A percentile compares a stretch with the other conserved stretches of the same genome.
Evolutionary conservation across 228 moss, liverwort and hornwort species (phyloP).

Genomic region (Sphagnum fallax): DNA sequence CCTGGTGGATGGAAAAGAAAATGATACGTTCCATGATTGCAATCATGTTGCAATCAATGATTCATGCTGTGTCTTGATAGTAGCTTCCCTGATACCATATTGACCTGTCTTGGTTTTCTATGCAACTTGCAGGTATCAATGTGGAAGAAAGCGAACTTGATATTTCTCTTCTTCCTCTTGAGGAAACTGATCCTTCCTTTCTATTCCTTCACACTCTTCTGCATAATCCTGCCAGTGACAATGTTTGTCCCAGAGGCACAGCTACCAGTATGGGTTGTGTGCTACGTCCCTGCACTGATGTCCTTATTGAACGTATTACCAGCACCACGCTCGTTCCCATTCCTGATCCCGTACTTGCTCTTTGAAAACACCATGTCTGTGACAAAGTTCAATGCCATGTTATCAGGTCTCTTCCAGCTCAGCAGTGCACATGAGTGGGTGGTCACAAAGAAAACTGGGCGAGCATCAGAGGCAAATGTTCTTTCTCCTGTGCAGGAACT

Average conservation of each 20-base stretch:
- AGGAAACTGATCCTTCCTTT: constrained; percentile 95
- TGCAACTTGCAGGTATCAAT: constrained; percentile 61
- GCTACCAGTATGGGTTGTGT: constrained; percentile 94
- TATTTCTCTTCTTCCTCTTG: constrained; percentile 89
- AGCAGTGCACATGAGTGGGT: constrained; percentile 98
- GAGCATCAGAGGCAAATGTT: constrained; percentile 89
- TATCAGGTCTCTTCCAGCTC: constrained; percentile 91
- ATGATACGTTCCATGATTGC: too few relatives aligned
- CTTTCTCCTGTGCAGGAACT: constrained; percentile 45
- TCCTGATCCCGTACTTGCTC: constrained; percentile 80
- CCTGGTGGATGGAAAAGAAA: too few relatives aligned
- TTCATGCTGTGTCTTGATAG: too few relatives aligned
- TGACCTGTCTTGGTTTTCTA: too few relatives aligned
- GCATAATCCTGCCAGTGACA: constrained; percentile 94
- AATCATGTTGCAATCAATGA: too few relatives aligned
- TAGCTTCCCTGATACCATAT: too few relatives aligned
- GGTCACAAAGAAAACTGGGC: constrained; percentile 90
- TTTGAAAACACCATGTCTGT: constrained; percentile 99
- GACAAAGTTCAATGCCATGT: constrained; percentile 99
- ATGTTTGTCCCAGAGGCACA: constrained; percentile 97
- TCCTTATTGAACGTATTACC: constrained; percentile 89
- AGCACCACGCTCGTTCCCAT: constrained; percentile 90
- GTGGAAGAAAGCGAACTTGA: constrained; percentile 76
- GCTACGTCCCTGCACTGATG: constrained; percentile 92
- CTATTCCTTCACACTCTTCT: constrained; percentile 97